phyloP scores from a whole-genome alignment of 345 rosid genomes.

The Salix suchowensis region DNA sequence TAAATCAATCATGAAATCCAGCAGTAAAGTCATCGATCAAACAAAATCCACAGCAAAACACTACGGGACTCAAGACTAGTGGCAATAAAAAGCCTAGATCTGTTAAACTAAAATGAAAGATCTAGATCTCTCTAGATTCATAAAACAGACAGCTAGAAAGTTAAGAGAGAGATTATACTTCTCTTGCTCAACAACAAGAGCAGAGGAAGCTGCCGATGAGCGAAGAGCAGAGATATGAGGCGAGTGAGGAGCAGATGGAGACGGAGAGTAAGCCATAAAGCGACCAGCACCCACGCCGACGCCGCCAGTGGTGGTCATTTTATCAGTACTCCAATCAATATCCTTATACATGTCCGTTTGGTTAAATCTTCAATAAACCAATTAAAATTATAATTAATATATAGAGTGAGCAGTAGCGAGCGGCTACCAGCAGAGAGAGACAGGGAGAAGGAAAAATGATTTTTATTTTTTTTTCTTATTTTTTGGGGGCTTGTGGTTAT shows the following conservation, averaged over 20 bases:
- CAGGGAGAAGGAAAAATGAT: background rate
- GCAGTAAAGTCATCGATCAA: background rate
- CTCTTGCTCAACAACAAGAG: conserved; percentile 65
- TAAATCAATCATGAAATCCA: background rate
- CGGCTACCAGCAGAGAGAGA: background rate
- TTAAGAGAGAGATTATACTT: conserved; percentile 36
- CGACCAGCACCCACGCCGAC: conserved; percentile 47
- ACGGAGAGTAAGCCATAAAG: conserved; percentile 78
- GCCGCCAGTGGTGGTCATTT: conserved; percentile 16
- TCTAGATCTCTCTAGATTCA: conserved; percentile 6
- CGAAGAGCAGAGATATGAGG: conserved; percentile 72
- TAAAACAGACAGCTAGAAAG: background rate
- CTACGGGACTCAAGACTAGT: too few relatives aligned
- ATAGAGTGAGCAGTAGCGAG: background rate
- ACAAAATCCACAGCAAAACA: background rate
- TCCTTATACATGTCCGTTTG: conserved; percentile 20
- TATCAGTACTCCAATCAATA: conserved; percentile 22
- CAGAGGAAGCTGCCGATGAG: conserved; percentile 46
- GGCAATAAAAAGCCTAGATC: background rate
- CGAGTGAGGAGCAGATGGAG: conserved; percentile 83
- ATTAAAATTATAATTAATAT: background rate
- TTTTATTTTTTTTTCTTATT: background rate
- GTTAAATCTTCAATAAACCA: background rate
- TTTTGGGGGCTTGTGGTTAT: background rate
- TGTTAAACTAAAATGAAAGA: background rate